Percentiles rank a stretch among this genome's conserved stretches.
Conservation (phyloP, 2,329 filamentous ascomycete genomes). For the Colletotrichum simmondsii region DNA sequence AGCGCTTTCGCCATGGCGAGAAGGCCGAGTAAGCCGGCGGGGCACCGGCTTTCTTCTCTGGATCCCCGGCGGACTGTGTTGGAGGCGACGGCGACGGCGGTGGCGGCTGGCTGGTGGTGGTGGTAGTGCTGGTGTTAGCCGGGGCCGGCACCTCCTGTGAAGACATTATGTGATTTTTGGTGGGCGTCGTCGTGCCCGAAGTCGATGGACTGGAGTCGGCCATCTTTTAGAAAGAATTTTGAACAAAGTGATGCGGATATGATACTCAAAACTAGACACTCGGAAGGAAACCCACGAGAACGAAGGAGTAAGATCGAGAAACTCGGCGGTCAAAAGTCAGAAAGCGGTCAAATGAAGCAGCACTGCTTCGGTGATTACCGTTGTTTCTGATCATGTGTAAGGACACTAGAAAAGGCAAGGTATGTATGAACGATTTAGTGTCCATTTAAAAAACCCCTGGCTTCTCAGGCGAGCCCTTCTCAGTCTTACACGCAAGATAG, state of each 20-base stretch:
- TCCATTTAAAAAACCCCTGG: constrained; percentile 1
- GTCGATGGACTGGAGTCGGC: constrained; percentile 15
- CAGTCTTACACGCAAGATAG: background rate
- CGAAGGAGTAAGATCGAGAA: background rate
- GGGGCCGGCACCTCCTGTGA: background rate
- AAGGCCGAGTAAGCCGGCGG: constrained; percentile 49
- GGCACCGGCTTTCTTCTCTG: constrained; percentile 31
- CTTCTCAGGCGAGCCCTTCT: background rate
- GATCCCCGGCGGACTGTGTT: constrained; percentile 12
- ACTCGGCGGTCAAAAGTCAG: background rate
- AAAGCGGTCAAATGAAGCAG: background rate
- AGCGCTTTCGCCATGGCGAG: constrained; percentile 44
- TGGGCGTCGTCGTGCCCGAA: constrained; percentile 16
- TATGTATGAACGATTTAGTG: background rate
- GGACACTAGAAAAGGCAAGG: background rate
- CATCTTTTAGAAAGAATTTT: background rate
- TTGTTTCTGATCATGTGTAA: background rate
- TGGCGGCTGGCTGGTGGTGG: no score
- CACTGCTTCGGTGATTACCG: background rate
- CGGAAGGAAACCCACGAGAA: background rate
- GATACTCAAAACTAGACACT: background rate
- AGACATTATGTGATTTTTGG: constrained; percentile 1
- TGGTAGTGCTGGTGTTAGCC: background rate
- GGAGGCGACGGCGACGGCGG: background rate
- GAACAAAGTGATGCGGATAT: background rate